Evolutionary conservation across 116 monocot species (phyloP), one percentile per base, ranked within the genome.

Genomic region (Posidonia oceanica): DNA sequence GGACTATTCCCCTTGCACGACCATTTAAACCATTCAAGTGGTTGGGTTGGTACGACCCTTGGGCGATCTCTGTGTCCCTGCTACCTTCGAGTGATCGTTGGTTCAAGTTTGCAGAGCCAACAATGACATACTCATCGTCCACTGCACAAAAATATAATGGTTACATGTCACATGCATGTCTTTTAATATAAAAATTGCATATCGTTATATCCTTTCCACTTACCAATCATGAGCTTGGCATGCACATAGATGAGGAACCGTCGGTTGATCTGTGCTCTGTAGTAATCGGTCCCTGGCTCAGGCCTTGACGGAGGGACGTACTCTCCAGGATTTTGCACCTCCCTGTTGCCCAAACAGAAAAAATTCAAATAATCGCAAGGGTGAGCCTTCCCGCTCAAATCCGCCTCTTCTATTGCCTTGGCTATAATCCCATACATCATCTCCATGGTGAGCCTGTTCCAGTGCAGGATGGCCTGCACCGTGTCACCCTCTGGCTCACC

Each of bases 21-120:
- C 15, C 29, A 36, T 18, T 53, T 52, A 3, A 48, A n/a, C 52
- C 68, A 40, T 80, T 83, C 11, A 88, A 67, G 53, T 83, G 78
- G 10, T 64, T 69, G 4, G 85, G 88, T 54, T 88, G 83, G 76
- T 88, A 83, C 4, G 80, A 76, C 8, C 88, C 88, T 2, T 80
- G 80, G 17, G 76, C 85, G 23, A 89, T 89, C 76, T 89, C 89
- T 1, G 76, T 83, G 75, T 89, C 89, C 14, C 89, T 66, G 66
- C 72, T 56, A 13, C 85, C 89, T 14, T 78, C 89, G 14, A 88
- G 76, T 36, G 88, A 88, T 72, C 88, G 72, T 64, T 88, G 82
- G 73, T 88, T 85, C 61, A 89, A 62, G 74, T 89, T 89, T 14
- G 89, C 89, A 3, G 89, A 89, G 54, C 89, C 85, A 42, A 85